A percentile compares a stretch with the other conserved stretches of the same genome.
These are phyloP conservation scores for Phytophthora rubi DNA, from an alignment of 352 stramenopile species.

Conservation along the genomic window DNA sequence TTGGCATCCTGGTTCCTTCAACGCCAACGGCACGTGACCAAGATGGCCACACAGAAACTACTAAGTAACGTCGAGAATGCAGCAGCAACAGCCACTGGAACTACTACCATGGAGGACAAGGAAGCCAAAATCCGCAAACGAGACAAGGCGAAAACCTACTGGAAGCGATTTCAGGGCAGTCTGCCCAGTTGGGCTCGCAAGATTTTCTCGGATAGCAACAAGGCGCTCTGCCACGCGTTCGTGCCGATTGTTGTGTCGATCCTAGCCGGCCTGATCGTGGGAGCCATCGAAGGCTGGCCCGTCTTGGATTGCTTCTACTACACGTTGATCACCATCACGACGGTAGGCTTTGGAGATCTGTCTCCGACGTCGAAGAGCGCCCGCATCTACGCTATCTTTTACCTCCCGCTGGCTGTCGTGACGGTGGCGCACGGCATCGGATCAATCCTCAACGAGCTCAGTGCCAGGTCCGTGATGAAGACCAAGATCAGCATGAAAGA, in stretches of 20 bases:
- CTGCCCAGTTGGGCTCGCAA: slow-evolving; percentile 43
- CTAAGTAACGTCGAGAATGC: slow-evolving; percentile 57
- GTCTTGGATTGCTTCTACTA: slow-evolving; percentile 93
- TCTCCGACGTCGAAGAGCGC: slow-evolving; percentile 60
- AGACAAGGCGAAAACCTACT: slow-evolving; percentile 13
- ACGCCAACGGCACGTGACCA: slow-evolving; percentile 62
- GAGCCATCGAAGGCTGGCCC: slow-evolving; percentile 65
- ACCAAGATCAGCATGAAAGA: slow-evolving; percentile 82
- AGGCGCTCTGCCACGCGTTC: slow-evolving; percentile 45
- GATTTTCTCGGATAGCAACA: slow-evolving; percentile 63
- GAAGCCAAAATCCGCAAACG: slow-evolving; percentile 17
- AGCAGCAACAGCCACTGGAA: slow-evolving; percentile 18
- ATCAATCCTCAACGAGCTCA: slow-evolving; percentile 68
- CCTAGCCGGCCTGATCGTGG: slow-evolving; percentile 55
- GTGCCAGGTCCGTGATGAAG: slow-evolving; percentile 64
- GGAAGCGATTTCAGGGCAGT: slow-evolving; percentile 22
- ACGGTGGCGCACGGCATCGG: slow-evolving; percentile 73
- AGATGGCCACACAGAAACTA: slow-evolving; percentile 59
- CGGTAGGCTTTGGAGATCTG: slow-evolving; percentile 87
- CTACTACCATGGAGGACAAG: slow-evolving; percentile 30
- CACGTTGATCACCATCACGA: slow-evolving; percentile 91
- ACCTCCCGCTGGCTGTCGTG: slow-evolving; percentile 70
- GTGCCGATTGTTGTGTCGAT: slow-evolving; percentile 64
- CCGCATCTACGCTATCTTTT: slow-evolving; percentile 88
- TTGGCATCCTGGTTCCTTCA: slow-evolving; percentile 62